phyloP scores from a whole-genome alignment of 257 asterid species.

The Solanum paucissectum region DNA sequence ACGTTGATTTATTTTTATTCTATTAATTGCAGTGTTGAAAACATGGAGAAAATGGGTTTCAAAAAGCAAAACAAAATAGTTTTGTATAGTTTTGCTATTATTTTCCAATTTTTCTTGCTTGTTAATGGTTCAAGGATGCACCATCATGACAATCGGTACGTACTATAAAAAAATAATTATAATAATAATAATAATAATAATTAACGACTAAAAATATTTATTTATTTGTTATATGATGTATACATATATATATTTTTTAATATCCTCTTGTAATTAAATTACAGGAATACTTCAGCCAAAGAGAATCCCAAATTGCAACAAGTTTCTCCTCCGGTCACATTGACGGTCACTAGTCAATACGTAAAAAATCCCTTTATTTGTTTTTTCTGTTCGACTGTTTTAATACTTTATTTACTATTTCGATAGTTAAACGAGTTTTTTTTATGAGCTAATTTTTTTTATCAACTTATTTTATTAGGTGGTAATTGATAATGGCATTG shows the following conservation, averaged over 20 bases:
- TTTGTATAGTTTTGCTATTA: neutral
- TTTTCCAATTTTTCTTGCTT: neutral
- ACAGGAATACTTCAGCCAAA: neutral
- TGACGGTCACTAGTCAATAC: slow-evolving; percentile 3
- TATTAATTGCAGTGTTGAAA: neutral
- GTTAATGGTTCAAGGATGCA: neutral
- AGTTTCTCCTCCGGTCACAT: neutral
- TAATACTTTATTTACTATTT: neutral
- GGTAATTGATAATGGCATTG: slow-evolving; percentile 13
- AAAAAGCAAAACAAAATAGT: neutral
- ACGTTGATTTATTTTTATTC: neutral
- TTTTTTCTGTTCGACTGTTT: too few species aligned
- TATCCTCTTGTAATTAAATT: neutral
- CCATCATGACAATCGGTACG: neutral
- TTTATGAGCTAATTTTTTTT: neutral
- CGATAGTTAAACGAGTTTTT: neutral
- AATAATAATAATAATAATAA: neutral
- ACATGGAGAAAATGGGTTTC: neutral
- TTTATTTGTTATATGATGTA: too few species aligned
- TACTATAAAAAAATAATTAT: too few species aligned
- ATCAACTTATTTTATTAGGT: slow-evolving; percentile 3
- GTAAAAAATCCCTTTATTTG: neutral
- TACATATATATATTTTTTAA: neutral
- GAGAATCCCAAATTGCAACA: neutral
- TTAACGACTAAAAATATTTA: too few species aligned